Evolutionary conservation across 1,284 basidiomycete species (phyloP), one percentile per base, ranked within the genome.

Genomic region (Neotropicomus parvogracilis): DNA sequence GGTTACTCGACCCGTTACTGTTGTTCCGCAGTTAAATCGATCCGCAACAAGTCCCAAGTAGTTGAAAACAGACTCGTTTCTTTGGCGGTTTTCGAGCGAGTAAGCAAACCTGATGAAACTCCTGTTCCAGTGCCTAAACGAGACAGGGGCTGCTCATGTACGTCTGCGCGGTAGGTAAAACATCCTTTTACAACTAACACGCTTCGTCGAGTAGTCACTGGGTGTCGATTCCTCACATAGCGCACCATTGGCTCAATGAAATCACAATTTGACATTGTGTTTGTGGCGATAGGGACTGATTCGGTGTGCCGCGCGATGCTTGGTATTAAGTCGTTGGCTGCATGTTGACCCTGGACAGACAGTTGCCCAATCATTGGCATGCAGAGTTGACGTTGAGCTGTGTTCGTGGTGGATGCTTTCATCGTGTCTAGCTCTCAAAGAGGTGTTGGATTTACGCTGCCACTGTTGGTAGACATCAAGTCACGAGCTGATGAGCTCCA

Each of bases 221-320:
- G 3, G 17, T 19, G 6, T 27, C 24, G 11, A 37, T 34, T 33
- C 14, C 3, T 32, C 38, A 13, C 7, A 2, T 8, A 13, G 4
- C 14, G 19, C 3, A 3, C 7, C 21, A 20, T n/a, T 9, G 3
- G 48, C 6, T 36, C 16, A 86, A 86, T 54, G 16, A 71, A 75
- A 56, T 29, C 21, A 3, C 10, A 13, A 94, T 92, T 85, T 71
- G 48, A 91, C 66, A 24, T 21, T 16, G 76, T 79, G 58, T 91
- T 80, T 60, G 81, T 95, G 63, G 81, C 90, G 67, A 81, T 89
- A 65, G 93, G 76, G 84, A 59, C 52, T 37, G 36, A 57, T 34
- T 59, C 66, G 6, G 60, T 66, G 11, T 67, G 67, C 24, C 62
- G 57, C 14, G 56, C 62, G 29, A 66, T 68, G 67, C 55, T 70